Evolutionary conservation across 1,284 basidiomycete genomes (phyloP), one percentile per base, ranked within the genome.

Genomic region (Melampsora americana): DNA sequence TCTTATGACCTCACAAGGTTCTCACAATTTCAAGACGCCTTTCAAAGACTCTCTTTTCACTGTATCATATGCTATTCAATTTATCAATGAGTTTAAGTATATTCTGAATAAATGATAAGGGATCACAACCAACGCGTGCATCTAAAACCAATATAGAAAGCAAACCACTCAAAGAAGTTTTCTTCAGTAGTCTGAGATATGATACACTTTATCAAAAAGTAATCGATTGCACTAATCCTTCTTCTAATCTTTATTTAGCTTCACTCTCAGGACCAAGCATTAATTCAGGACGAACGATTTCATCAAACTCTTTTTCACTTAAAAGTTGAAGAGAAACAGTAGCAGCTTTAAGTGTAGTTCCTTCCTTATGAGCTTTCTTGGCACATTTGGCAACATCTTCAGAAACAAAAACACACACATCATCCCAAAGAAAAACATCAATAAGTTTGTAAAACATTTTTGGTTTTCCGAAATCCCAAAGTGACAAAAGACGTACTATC

Each of bases 321-420:
- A 99, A 84, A 84, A 92, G 89, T 77, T 92, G 92, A 56, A 97
- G 87, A 35, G 89, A 85, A 46, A 98, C 90, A 7, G 94, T 94
- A 59, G 95, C 93, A 85, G 95, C 91, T 86, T 96, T 96, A 82
- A 99, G 83, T 67, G 95, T 99, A 66, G 90, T 92, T 30, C 95
- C 96, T 84, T 99, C 94, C 84, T 92, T 94, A 87, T 99, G 96
- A 18, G 96, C 96, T 85, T 99, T 99, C 88, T 99, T 99, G 56
- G 96, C 96, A 80, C 92, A 94, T 84, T 93, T 95, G 69, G 96
- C 96, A 61, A 98, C 95, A 84, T 96, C 93, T 94, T 81, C 59
- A 23, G 7, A 56, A 5, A 5, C 14, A 53, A 5, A 20, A 20
- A 3, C 4, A 20, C 35, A 3, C 35, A 35, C 35, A n/a, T n/a